Conservation (phyloP, 192 early-diverging fungal species). For the Umbelopsis vinacea region DNA sequence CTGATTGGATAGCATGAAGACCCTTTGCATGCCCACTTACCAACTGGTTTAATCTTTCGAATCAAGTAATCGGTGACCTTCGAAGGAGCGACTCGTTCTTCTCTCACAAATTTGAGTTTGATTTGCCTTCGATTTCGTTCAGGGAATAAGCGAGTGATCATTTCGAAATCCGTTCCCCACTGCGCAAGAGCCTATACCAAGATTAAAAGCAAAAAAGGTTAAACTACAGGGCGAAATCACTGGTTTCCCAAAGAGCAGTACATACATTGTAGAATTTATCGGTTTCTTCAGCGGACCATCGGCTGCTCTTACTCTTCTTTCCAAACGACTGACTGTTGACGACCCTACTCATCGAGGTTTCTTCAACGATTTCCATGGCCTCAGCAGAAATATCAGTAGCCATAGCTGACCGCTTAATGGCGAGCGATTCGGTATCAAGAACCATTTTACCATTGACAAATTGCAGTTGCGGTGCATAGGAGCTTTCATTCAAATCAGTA, state of each 20-base stretch:
- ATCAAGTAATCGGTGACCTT: constrained; percentile 35
- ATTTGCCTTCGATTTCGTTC: constrained; percentile 31
- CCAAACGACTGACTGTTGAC: constrained; percentile 35
- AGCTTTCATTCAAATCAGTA: constrained; percentile 9
- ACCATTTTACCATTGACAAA: constrained; percentile 42
- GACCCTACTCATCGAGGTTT: constrained; percentile 26
- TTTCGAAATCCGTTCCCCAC: constrained; percentile 47
- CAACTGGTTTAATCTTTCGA: constrained; percentile 29
- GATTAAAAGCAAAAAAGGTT: neutral
- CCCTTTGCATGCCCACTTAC: constrained; percentile 21
- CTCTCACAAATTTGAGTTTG: constrained; percentile 37
- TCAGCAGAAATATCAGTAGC: neutral
- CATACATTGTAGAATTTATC: constrained; percentile 37
- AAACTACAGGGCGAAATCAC: neutral
- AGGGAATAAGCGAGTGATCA: constrained; percentile 33
- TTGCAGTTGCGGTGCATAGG: constrained; percentile 38
- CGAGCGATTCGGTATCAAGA: constrained; percentile 35
- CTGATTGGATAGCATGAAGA: no score
- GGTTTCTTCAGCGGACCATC: constrained; percentile 34
- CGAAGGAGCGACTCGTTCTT: constrained; percentile 32
- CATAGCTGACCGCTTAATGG: constrained; percentile 19
- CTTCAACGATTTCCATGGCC: constrained; percentile 37
- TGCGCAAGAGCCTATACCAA: constrained; percentile 35
- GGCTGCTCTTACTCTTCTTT: constrained; percentile 7
- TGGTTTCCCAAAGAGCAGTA: neutral